Evolutionary conservation across 1,139 yeast species (phyloP).

Genomic region (Yueomyces sp.): DNA sequence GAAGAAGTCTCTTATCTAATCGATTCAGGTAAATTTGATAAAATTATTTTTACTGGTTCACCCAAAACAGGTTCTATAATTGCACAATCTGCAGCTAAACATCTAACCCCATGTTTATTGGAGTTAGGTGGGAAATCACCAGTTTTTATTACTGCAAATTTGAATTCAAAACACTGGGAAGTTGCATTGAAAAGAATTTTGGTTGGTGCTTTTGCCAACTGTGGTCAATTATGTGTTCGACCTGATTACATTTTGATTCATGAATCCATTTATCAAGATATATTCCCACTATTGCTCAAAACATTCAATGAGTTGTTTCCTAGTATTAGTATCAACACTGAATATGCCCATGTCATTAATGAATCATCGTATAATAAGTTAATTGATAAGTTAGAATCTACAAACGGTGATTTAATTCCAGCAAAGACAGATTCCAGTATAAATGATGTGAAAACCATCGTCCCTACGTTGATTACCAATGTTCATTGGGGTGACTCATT

Average conservation of each 20-base stretch:
- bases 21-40: constrained; percentile 52
- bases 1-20: constrained; percentile 58
- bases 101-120: constrained; percentile 65
- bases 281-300: constrained; percentile 33
- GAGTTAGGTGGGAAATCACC: constrained; percentile 96
- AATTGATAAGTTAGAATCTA: constrained; percentile 30
- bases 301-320: constrained; percentile 39
- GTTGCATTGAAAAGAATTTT: constrained; percentile 54
- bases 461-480: constrained; percentile 63
- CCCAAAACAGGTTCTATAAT: constrained; percentile 64
- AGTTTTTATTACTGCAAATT: constrained; percentile 47
- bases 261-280: constrained; percentile 39
- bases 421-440: constrained; percentile 11
- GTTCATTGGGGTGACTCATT: constrained; percentile 54
- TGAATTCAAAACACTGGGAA: constrained; percentile 31
- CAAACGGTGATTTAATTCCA: constrained; percentile 43
- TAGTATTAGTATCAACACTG: constrained; percentile 25
- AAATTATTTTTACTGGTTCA: constrained; percentile 81
- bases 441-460: constrained; percentile 32
- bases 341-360: constrained; percentile 54
- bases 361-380: constrained; percentile 45
- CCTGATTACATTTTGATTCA: constrained; percentile 73
- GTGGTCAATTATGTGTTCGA: constrained; percentile 90
- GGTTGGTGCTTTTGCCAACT: constrained; percentile 70
- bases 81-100: constrained; percentile 72